Base-by-base conservation (phyloP, 371 early-diverging fungal species). In the Saksenaea vasiformis region DNA sequence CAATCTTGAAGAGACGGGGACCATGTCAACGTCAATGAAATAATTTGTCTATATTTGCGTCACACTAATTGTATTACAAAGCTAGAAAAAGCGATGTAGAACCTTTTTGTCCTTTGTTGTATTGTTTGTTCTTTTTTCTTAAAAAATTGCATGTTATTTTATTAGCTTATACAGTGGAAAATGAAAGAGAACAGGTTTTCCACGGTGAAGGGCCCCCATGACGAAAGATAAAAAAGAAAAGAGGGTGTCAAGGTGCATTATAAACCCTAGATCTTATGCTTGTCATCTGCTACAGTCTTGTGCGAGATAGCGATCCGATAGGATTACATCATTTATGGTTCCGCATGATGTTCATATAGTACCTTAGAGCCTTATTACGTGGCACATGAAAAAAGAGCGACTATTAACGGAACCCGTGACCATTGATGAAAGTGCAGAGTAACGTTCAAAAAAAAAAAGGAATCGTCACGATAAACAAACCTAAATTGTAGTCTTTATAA, bases 1-100 rank as follows among this genome's bases (percentile, higher is more conserved):
- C 61, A 89, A 89, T 54, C 54, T 90, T 37, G 65, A 62, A 11
- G 61, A 61, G 39, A 47, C 51, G 17, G 51, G 51, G 22, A 47
- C 51, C 51, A 10, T 22, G 51, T 47, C 51, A 22, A 47, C 51
- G 22, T 47, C 31, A 47, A 47, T 22, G 51, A 47, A 47, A 47
- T 47, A 47, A 47, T 47, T 22, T 47, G n/a, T 47, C 51, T 47
- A 10, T 47, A 47, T 47, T 22, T 47, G 51, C 51, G 51, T 47
- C 51, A 22, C 22, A 22, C 22, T 31, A 47, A 47, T 22, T 47
- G 51, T 47, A 47, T 47, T 47, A 47, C 51, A 10, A 47, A 47
- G 24, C 51, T 47, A 47, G 51, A 47, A 47, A n/a, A 47, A 47
- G 19, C 51, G 22, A 22, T 22, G 51, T 47, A 47, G 51, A 47